phyloP scores from a whole-genome alignment of 1,139 yeast genomes.

The Meyerozyma carpophila region DNA sequence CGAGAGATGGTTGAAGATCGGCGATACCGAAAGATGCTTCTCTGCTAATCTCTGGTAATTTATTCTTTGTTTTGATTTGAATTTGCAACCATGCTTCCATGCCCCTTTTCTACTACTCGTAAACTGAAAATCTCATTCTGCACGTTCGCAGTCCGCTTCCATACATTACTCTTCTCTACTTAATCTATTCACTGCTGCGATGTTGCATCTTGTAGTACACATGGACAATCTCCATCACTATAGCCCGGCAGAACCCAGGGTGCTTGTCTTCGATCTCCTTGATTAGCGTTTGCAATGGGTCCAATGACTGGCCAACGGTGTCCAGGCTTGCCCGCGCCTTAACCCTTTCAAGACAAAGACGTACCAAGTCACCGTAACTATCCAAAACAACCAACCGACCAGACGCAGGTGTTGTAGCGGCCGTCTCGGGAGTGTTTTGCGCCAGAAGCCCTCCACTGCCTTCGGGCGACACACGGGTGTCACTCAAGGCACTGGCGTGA shows the following conservation, averaged over 20 bases:
- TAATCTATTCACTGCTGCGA: too few relatives aligned
- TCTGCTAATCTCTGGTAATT: too few relatives aligned
- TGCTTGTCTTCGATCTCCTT: slow-evolving; percentile 42
- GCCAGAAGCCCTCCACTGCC: background rate
- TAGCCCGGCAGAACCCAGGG: slow-evolving; percentile 61
- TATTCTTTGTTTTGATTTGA: too few relatives aligned
- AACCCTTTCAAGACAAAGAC: slow-evolving; percentile 38
- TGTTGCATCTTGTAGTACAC: background rate
- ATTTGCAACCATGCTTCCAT: too few relatives aligned
- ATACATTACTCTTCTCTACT: too few relatives aligned
- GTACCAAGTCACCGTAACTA: slow-evolving; percentile 19
- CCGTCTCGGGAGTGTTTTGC: slow-evolving; percentile 2
- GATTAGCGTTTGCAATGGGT: slow-evolving; percentile 31
- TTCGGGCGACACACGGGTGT: slow-evolving; percentile 1
- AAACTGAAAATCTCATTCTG: too few relatives aligned
- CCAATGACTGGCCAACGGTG: slow-evolving; percentile 42
- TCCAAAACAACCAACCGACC: background rate
- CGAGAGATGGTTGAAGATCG: too few relatives aligned
- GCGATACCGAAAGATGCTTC: too few relatives aligned
- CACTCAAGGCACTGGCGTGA: slow-evolving; percentile 2
- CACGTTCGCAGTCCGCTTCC: too few relatives aligned
- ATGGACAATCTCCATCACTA: slow-evolving; percentile 49
- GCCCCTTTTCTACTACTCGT: too few relatives aligned
- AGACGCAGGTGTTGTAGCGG: slow-evolving; percentile 8
- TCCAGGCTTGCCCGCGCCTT: slow-evolving; percentile 43